Percentiles rank a stretch among this genome's conserved stretches.
These are phyloP conservation scores for Flaveria bidentis DNA, from an alignment of 129 eudicot genomes.

Conservation along the genomic window DNA sequence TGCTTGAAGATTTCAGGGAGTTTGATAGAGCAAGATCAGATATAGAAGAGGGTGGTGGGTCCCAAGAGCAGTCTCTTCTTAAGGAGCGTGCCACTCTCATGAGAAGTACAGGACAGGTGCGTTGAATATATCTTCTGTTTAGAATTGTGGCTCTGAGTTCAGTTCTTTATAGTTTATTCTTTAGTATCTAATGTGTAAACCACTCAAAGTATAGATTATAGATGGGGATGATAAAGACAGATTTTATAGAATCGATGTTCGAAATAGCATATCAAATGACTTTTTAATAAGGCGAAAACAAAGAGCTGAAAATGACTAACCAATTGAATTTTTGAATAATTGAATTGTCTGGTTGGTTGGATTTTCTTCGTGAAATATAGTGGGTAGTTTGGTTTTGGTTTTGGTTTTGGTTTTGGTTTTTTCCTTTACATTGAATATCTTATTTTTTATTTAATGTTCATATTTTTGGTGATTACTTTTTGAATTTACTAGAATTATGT, in stretches of 20 bases:
- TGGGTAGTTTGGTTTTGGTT: too few species aligned
- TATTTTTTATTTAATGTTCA: too few species aligned
- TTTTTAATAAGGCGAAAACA: neutral
- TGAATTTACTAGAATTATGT: neutral
- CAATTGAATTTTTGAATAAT: neutral
- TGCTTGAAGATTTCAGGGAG: slow-evolving; percentile 95
- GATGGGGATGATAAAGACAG: neutral
- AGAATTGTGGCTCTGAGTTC: neutral
- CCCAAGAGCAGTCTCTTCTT: slow-evolving; percentile 79
- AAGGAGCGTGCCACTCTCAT: slow-evolving; percentile 82
- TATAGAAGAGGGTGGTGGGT: slow-evolving; percentile 87
- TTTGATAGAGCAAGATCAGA: slow-evolving; percentile 86
- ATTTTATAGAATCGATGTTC: neutral
- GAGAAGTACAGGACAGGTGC: slow-evolving; percentile 92
- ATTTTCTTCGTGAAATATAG: too few species aligned
- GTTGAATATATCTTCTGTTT: neutral
- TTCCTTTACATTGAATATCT: too few species aligned
- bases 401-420: too few species aligned
- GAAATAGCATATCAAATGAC: neutral
- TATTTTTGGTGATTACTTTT: neutral
- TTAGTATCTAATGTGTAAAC: neutral
- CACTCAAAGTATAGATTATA: neutral
- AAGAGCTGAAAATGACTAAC: neutral
- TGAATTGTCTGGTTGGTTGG: neutral
- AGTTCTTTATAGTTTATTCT: neutral